Percentiles rank a stretch among this genome's conserved stretches.
phyloP scores from a whole-genome alignment of 2,329 filamentous ascomycete genomes.

The Orbilia blumenaviensis region DNA sequence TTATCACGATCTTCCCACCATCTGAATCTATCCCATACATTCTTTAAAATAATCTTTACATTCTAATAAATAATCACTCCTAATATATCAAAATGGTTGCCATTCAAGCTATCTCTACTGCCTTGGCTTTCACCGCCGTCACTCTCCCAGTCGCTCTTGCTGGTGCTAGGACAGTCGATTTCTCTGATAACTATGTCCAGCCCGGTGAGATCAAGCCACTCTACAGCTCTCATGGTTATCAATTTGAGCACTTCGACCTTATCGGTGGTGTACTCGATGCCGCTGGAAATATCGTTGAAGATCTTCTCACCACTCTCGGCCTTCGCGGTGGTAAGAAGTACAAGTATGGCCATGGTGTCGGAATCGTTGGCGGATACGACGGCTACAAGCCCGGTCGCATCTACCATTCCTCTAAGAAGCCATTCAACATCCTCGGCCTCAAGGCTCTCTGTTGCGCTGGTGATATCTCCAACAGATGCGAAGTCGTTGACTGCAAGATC shows the following conservation, averaged over 20 bases:
- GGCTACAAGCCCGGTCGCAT: slow-evolving; percentile 40
- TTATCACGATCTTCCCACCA: not conserved
- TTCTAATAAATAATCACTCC: slow-evolving; percentile 53
- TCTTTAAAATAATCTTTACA: slow-evolving; percentile 25
- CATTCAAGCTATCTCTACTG: slow-evolving; percentile 39
- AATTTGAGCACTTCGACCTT: slow-evolving; percentile 37
- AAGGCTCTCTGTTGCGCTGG: slow-evolving; percentile 44
- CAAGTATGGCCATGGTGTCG: slow-evolving; percentile 31
- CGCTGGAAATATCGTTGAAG: slow-evolving; percentile 36
- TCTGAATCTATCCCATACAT: slow-evolving; percentile 10
- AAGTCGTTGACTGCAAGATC: slow-evolving; percentile 44
- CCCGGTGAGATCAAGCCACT: slow-evolving; percentile 41
- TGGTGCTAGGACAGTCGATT: slow-evolving; percentile 15
- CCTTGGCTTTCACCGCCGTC: slow-evolving; percentile 34
- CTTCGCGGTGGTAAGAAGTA: slow-evolving; percentile 17
- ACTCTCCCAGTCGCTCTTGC: slow-evolving; percentile 28
- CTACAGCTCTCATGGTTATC: slow-evolving; percentile 32
- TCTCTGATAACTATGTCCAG: slow-evolving; percentile 42
- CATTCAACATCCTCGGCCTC: slow-evolving; percentile 38
- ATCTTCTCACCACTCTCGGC: slow-evolving; percentile 28
- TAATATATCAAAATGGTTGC: slow-evolving; percentile 54
- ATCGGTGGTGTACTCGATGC: slow-evolving; percentile 36
- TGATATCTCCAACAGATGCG: slow-evolving; percentile 29
- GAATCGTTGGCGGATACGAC: slow-evolving; percentile 30
- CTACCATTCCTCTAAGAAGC: slow-evolving; percentile 30